Base-by-base conservation (phyloP, 805 yeast species). In the Monosporozyma servazzii region DNA sequence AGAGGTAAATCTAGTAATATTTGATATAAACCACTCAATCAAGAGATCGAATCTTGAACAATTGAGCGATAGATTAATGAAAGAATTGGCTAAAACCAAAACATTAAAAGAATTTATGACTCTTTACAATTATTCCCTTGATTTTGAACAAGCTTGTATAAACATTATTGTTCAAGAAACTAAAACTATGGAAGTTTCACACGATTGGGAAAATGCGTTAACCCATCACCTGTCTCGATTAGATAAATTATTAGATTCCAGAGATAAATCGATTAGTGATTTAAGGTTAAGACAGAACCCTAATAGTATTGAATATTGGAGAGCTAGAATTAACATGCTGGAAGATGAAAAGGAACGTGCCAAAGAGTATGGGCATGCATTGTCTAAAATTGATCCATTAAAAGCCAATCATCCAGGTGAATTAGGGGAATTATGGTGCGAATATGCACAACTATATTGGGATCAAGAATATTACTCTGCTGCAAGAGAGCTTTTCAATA, bases 291-390 rank as follows among this genome's bases (percentile, higher is more conserved):
- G 85, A 42, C 83, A 80, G 56, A 77, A 82, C 58, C 70, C 77
- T 1, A 77, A 87, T 59, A 76, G 79, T 53, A 78, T 86, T 3
- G 75, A 73, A 29, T 76, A 75, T 49, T 91, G 97, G 97, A 65
- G 81, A 42, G 77, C 78, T 48, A 72, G 95, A 50, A 73, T 80
- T 0, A 68, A 70, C 0, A 56, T 84, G 1, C 74, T 72, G 55
- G 72, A 73, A 17, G 59, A 69, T 3, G 63, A 68, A 4, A 59
- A 58, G 2, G 71, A 75, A 23, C 57, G 71, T 37, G 61, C 70
- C 15, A 67, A 77, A n/a, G 74, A 76, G 3, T 86, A 77, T 65
- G 81, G 81, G 0, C 69, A 77, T 17, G 96, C 96, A 0, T 72
- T 90, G 7, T 70, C 77, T 3, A 69, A 76, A 1, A 80, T 91